phyloP scores from a whole-genome alignment of 108 stramenopile genomes.

The Fistulifera pelliculosa region DNA sequence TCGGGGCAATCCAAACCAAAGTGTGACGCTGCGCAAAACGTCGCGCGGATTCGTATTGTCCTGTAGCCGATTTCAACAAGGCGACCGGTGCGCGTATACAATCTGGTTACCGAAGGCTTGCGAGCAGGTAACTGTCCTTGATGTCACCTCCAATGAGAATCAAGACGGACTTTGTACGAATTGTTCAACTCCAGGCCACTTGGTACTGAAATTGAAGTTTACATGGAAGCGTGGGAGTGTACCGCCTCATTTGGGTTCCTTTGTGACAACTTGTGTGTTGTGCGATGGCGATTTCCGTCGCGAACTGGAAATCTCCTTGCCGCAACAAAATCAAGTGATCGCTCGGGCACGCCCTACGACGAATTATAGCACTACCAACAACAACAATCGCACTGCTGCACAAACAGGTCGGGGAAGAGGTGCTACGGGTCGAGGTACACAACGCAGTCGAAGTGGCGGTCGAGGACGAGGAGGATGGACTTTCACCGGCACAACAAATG shows the following conservation, averaged over 20 bases:
- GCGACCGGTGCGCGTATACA: slow-evolving; percentile 44
- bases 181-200: slow-evolving; percentile 33
- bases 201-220: slow-evolving; percentile 58
- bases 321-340: slow-evolving; percentile 52
- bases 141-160: slow-evolving; percentile 14
- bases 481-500: too few species aligned
- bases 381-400: slow-evolving; percentile 5
- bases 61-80: slow-evolving; percentile 48
- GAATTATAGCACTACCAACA: background rate
- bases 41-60: slow-evolving; percentile 44
- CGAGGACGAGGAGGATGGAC: too few species aligned
- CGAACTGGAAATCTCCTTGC: slow-evolving; percentile 57
- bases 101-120: slow-evolving; percentile 67
- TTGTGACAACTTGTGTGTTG: slow-evolving; percentile 51
- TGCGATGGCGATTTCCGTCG: slow-evolving; percentile 62
- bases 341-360: slow-evolving; percentile 14
- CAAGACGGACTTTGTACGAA: slow-evolving; percentile 30
- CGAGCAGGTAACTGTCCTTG: slow-evolving; percentile 35
- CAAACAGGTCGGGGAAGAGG: slow-evolving; percentile 9
- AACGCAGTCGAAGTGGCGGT: too few species aligned
- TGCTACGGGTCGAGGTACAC: background rate
- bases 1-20: slow-evolving; percentile 3
- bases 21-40: slow-evolving; percentile 34
- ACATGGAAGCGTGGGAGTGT: slow-evolving; percentile 71
- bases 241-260: slow-evolving; percentile 65